Percentiles rank a stretch among this genome's conserved stretches.
Evolutionary conservation across 441 rosid species (phyloP).

Genomic region (Manihot esculenta): DNA sequence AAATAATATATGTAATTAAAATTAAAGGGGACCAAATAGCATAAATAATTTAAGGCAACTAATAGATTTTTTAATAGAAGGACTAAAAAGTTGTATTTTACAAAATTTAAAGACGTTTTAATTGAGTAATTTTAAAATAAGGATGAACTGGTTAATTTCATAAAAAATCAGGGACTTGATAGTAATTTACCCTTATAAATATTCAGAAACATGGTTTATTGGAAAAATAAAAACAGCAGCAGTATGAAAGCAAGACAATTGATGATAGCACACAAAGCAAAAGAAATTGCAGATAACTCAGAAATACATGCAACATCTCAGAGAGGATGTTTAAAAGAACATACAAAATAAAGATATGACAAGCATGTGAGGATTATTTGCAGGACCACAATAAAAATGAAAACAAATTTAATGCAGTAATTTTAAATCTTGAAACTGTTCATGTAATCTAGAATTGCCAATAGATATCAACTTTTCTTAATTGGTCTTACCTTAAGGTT

Average conservation of each 20-base stretch:
- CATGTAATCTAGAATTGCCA: not conserved
- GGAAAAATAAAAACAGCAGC: not conserved
- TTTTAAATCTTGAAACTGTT: slow-evolving; percentile 1
- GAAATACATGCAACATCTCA: not conserved
- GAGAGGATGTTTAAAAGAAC: not conserved
- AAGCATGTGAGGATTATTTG: not conserved
- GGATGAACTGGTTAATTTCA: no score
- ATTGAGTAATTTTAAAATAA: no score
- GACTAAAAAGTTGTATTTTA: no score
- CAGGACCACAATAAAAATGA: not conserved
- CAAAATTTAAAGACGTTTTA: no score
- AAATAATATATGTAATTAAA: no score
- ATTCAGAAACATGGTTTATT: not conserved
- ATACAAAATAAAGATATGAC: not conserved
- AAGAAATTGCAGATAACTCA: not conserved
- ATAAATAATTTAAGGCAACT: no score
- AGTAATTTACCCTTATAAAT: no score
- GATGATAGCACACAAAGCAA: not conserved
- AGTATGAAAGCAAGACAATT: not conserved
- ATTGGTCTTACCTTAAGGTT: slow-evolving; percentile 82
- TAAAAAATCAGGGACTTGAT: no score
- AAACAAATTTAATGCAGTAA: not conserved
- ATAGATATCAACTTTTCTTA: not conserved
- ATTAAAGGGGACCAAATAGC: no score
- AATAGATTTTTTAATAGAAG: no score